These are phyloP conservation scores for Clonostachys rosea DNA, from an alignment of 2,329 filamentous ascomycete species.

Conservation along the genomic window DNA sequence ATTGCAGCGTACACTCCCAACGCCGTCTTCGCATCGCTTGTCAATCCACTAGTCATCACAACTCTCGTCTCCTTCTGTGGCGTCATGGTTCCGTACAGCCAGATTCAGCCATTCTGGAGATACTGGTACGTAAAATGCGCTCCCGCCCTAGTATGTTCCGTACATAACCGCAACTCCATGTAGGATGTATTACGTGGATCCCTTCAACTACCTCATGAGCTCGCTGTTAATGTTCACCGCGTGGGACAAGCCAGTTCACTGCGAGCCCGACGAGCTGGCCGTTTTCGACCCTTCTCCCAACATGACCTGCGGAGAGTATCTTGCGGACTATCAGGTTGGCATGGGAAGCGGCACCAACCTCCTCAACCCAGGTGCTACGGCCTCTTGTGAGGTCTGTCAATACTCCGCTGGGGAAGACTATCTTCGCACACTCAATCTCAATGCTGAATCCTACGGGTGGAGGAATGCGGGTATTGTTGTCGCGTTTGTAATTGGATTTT, in stretches of 20 bases:
- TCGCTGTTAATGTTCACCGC: conserved; percentile 47
- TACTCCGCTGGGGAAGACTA: conserved; percentile 56
- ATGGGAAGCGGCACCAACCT: conserved; percentile 44
- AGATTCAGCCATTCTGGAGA: conserved; percentile 62
- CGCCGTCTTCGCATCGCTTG: conserved; percentile 52
- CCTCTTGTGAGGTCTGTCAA: conserved; percentile 55
- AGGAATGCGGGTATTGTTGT: conserved; percentile 57
- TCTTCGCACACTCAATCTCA: conserved; percentile 52
- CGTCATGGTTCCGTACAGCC: conserved; percentile 62
- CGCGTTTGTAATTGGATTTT: conserved; percentile 50
- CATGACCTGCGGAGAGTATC: conserved; percentile 54
- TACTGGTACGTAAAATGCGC: conserved; percentile 42
- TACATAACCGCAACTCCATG: neutral
- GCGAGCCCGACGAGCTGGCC: conserved; percentile 42
- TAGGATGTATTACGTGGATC: conserved; percentile 38
- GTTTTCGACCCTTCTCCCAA: conserved; percentile 42
- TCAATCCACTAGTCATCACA: conserved; percentile 51
- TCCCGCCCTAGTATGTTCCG: conserved; percentile 9
- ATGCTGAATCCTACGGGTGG: conserved; percentile 61
- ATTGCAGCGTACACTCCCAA: conserved; percentile 60
- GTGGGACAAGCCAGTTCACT: conserved; percentile 40
- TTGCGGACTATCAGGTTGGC: conserved; percentile 43
- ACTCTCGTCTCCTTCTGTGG: conserved; percentile 68
- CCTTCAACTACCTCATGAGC: conserved; percentile 58
- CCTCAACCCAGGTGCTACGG: conserved; percentile 52